Evolutionary conservation across 768 basidiomycete species (phyloP).

Genomic region (Podaxis sp.): DNA sequence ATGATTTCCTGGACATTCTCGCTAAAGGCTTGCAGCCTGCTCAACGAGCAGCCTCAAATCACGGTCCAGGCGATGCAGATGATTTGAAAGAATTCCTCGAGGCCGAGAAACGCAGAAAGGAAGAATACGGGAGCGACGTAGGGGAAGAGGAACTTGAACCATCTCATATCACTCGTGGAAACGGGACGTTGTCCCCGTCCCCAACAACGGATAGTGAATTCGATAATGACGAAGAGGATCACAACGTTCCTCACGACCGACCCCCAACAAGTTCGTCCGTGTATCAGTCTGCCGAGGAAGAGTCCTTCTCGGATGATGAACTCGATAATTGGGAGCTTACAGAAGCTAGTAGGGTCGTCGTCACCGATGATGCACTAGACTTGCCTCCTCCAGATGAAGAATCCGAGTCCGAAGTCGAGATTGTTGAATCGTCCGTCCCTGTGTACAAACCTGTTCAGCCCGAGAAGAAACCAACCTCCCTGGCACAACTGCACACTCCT

Average conservation of each 20-base stretch:
- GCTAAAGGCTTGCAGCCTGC: constrained; percentile 26
- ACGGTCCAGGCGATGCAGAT: constrained; percentile 44
- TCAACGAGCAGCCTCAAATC: constrained; percentile 19
- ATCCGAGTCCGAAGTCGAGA: constrained; percentile 29
- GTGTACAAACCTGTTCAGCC: neutral
- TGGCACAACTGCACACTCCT: constrained; percentile 38
- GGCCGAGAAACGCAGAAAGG: constrained; percentile 55
- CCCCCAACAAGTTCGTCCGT: neutral
- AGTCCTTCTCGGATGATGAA: constrained; percentile 46
- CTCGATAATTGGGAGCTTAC: constrained; percentile 36
- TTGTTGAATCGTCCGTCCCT: constrained; percentile 24
- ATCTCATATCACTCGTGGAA: constrained; percentile 15
- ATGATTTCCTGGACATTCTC: constrained; percentile 29
- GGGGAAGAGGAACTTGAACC: constrained; percentile 34
- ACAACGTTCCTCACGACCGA: constrained; percentile 1
- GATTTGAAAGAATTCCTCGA: constrained; percentile 69
- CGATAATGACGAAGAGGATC: constrained; percentile 13
- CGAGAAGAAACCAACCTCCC: neutral
- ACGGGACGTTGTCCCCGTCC: constrained; percentile 13
- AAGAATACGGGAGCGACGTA: constrained; percentile 45
- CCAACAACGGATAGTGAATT: neutral
- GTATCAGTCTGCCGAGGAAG: constrained; percentile 7
- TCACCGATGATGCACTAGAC: constrained; percentile 21
- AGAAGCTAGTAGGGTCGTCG: constrained; percentile 40
- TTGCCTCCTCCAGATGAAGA: constrained; percentile 9